Percentiles rank a stretch among this genome's conserved stretches.
These are phyloP conservation scores for Cyanidioschyzon merolae DNA, from an alignment of 23 red algal species.

Conservation along the genomic window DNA sequence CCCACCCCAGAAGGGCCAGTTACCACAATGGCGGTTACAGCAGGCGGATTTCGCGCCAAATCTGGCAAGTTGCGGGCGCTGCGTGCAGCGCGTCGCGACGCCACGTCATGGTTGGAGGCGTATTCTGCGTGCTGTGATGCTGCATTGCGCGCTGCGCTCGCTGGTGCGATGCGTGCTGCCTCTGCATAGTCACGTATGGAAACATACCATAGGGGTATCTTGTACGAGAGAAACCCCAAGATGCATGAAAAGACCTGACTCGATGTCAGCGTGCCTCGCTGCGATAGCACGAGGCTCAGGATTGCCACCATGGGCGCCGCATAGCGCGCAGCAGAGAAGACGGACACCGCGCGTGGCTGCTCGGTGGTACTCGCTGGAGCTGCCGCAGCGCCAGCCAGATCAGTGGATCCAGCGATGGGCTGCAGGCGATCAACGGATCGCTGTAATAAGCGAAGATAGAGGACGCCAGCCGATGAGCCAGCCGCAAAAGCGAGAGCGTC, in stretches of 20 bases:
- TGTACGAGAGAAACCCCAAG: conserved; percentile 64
- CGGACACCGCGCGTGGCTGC: conserved; percentile 30
- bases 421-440: conserved; percentile 35
- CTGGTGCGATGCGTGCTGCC: background rate
- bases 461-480: conserved; percentile 34
- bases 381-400: conserved; percentile 21
- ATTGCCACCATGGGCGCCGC: conserved; percentile 7
- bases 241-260: conserved; percentile 36
- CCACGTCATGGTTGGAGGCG: conserved; percentile 35
- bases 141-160: background rate
- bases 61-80: conserved; percentile 17
- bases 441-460: conserved; percentile 53
- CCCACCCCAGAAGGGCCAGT: conserved; percentile 79
- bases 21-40: conserved; percentile 37
- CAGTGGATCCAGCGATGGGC: background rate
- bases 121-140: conserved; percentile 39
- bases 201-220: conserved; percentile 39
- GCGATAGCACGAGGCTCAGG: background rate
- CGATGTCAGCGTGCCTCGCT: background rate
- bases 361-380: background rate
- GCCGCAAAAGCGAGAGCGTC: conserved; percentile 27
- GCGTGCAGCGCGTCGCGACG: conserved; percentile 22
- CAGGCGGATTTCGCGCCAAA: background rate
- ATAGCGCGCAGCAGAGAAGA: conserved; percentile 43
- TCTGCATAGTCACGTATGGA: conserved; percentile 39